These are phyloP conservation scores for Lachancea sp. DNA, from an alignment of 805 yeast species.

Conservation along the genomic window DNA sequence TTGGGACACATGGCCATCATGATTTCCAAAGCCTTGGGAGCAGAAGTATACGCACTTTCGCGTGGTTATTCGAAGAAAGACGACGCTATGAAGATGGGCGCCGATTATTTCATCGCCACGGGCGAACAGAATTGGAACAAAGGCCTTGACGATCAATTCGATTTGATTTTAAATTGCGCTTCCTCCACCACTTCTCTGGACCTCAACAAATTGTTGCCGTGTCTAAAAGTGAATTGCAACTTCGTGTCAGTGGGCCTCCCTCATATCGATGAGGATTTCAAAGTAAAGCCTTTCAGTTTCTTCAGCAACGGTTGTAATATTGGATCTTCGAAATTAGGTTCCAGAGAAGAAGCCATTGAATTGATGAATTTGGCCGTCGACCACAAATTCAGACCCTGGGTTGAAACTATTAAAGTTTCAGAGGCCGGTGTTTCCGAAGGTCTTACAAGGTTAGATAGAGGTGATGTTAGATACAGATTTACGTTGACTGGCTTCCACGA, in stretches of 20 bases:
- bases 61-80: conserved; percentile 39
- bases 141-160: conserved; percentile 32
- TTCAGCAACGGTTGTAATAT: conserved; percentile 43
- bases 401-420: conserved; percentile 50
- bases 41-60: conserved; percentile 44
- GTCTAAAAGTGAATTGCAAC: conserved; percentile 52
- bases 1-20: conserved; percentile 42
- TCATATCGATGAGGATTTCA: conserved; percentile 35
- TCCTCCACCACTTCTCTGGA: conserved; percentile 44
- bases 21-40: conserved; percentile 46
- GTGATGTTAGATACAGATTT: conserved; percentile 59
- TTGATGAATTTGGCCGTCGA: conserved; percentile 61
- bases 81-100: conserved; percentile 40
- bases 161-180: conserved; percentile 41
- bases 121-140: conserved; percentile 38
- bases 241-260: conserved; percentile 68
- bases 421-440: conserved; percentile 50
- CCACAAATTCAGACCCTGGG: conserved; percentile 54
- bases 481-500: conserved; percentile 35
- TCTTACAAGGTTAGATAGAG: conserved; percentile 45
- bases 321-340: conserved; percentile 56
- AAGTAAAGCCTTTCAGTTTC: conserved; percentile 45
- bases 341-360: conserved; percentile 57
- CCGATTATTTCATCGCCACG: conserved; percentile 44
- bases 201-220: conserved; percentile 40